Evolutionary conservation across 192 early-diverging fungal genomes (phyloP).

Genomic region (Linnemannia hyalina): DNA sequence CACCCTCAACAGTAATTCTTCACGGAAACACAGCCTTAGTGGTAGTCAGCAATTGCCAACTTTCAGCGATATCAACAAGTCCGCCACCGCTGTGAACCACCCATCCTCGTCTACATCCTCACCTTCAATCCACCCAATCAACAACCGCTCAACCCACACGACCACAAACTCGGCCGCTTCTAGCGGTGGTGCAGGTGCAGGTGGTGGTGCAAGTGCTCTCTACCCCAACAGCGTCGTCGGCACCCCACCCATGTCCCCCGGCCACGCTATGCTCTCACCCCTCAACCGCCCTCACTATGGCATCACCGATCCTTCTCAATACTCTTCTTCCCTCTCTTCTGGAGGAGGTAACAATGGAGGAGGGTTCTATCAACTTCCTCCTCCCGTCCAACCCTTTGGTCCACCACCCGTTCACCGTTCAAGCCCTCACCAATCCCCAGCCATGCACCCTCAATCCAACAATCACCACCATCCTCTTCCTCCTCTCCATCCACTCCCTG

Average conservation of each 20-base stretch:
- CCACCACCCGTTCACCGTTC: neutral
- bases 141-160: neutral
- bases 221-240: constrained; percentile 25
- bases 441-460: constrained; percentile 35
- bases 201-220: constrained; percentile 10
- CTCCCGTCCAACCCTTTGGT: constrained; percentile 38
- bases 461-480: constrained; percentile 20
- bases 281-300: constrained; percentile 37
- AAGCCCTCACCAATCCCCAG: constrained; percentile 41
- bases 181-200: neutral
- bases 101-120: constrained; percentile 12
- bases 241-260: constrained; percentile 55
- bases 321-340: constrained; percentile 33
- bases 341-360: neutral
- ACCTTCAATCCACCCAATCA: constrained; percentile 9
- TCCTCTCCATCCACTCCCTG: constrained; percentile 9
- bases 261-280: constrained; percentile 34
- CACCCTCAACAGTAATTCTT: neutral
- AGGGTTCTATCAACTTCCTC: constrained; percentile 51
- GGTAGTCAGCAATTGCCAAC: constrained; percentile 29
- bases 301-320: constrained; percentile 49
- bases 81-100: neutral
- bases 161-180: neutral
- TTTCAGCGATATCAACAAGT: constrained; percentile 32
- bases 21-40: neutral